Percentiles rank a stretch among this genome's conserved stretches.
phyloP scores from a whole-genome alignment of 2,329 filamentous ascomycete genomes.

The Claviceps africana region DNA sequence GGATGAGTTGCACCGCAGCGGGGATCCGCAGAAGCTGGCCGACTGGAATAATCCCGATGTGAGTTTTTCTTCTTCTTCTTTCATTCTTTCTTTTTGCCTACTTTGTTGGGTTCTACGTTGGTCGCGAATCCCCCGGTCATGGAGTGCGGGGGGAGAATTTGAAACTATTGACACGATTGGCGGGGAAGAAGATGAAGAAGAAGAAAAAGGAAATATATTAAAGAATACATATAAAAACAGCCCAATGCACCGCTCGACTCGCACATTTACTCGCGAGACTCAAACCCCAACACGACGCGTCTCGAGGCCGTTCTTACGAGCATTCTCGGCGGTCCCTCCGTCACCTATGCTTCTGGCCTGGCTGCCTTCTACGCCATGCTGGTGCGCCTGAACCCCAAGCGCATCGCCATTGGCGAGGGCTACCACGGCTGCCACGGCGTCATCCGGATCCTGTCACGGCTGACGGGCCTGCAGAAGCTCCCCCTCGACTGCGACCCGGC shows the following conservation, averaged over 20 bases:
- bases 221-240: background rate
- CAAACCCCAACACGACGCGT: slow-evolving; percentile 66
- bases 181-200: too few species aligned
- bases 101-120: too few species aligned
- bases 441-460: slow-evolving; percentile 55
- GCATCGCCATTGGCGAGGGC: slow-evolving; percentile 67
- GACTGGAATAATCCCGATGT: slow-evolving; percentile 41
- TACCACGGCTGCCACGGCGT: slow-evolving; percentile 94
- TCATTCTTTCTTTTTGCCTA: background rate
- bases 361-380: slow-evolving; percentile 80
- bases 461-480: slow-evolving; percentile 61
- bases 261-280: slow-evolving; percentile 74
- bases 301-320: slow-evolving; percentile 70
- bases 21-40: slow-evolving; percentile 29
- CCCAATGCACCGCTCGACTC: slow-evolving; percentile 39
- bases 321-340: slow-evolving; percentile 52
- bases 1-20: slow-evolving; percentile 35
- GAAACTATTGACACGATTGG: too few species aligned
- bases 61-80: slow-evolving; percentile 15
- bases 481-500: slow-evolving; percentile 53
- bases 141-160: too few species aligned
- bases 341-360: slow-evolving; percentile 77
- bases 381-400: slow-evolving; percentile 68
- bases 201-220: too few species aligned
- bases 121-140: too few species aligned